Evolutionary conservation across 768 basidiomycete genomes (phyloP).

Genomic region (Termitomyces sp.): DNA sequence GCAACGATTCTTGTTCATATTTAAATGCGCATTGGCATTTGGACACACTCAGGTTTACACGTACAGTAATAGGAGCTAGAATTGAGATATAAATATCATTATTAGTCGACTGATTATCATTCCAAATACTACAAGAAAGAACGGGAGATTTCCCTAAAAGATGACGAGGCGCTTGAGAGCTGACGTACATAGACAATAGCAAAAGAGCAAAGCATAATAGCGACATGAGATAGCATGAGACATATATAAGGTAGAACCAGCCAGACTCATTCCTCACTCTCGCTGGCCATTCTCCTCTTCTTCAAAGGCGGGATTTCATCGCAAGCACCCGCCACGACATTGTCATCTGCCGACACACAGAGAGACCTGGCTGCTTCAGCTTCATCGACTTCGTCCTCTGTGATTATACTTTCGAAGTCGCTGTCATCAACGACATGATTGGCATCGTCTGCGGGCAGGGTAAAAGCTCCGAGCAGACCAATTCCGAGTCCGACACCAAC

Average conservation of each 20-base stretch:
- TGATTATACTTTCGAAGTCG: conserved; percentile 25
- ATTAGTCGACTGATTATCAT: conserved; percentile 4
- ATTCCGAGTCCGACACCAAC: conserved; percentile 40
- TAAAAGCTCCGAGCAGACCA: conserved; percentile 53
- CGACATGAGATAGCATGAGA: conserved; percentile 13
- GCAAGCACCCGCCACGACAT: not conserved
- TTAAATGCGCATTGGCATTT: not conserved
- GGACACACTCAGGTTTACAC: conserved; percentile 10
- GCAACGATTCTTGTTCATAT: not conserved
- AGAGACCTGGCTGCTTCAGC: conserved; percentile 12
- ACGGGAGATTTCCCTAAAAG: conserved; percentile 14
- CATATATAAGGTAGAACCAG: conserved; percentile 10
- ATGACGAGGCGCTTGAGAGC: conserved; percentile 11
- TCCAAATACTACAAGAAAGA: conserved; percentile 16
- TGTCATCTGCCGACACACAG: conserved; percentile 1
- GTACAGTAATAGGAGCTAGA: conserved; percentile 5
- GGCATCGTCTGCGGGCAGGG: conserved; percentile 32
- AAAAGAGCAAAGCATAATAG: conserved; percentile 15
- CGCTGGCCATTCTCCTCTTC: conserved; percentile 41
- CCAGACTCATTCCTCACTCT: conserved; percentile 12
- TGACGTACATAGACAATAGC: conserved; percentile 6
- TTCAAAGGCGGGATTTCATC: conserved; percentile 39
- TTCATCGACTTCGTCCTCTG: conserved; percentile 24
- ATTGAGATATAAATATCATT: conserved; percentile 10
- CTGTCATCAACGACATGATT: conserved; percentile 19